Base-by-base conservation (phyloP, 139 green algal species). In the Nannochloris sp. region DNA sequence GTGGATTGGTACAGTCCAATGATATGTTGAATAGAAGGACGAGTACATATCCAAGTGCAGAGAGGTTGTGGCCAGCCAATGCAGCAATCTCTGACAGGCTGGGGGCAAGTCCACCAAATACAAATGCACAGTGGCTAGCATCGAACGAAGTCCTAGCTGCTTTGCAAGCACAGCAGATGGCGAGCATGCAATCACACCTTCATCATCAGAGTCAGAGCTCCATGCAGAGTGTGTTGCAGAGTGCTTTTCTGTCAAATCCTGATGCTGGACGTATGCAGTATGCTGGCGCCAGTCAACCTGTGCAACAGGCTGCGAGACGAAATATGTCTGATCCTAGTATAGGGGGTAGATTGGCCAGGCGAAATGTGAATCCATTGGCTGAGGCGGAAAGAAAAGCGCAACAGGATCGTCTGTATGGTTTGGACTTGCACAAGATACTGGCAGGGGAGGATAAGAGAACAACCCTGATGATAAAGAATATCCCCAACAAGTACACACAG, bases 401-500 rank as follows among this genome's bases (percentile, higher is more conserved):
- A 68, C 79, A 90, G 74, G 85, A 93, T 66, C 82, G 80, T 67
- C 73, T 95, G 64, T 96, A 89, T 68, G 69, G 80, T 12, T 75
- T 97, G 53, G 84, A 96, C 58, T n/a, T 87, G 9, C 80, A 88
- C 26, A 62, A 68, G 11, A 81, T 89, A 9, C 26, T 69, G 49
- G 12, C 17, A 33, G 89, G 87, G 9, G 80, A 93, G 31, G 92
- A 98, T 79, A 77, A 62, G 61, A 87, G 92, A 62, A 98, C 92
- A 2, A 98, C 92, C 56, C 73, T 98, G 8, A 98, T 98, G 92
- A 87, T 98, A 45, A 95, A 94, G 70, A 97, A 98, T 82, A 98
- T 98, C 49, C 92, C 92, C 63, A 98, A 98, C 85, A 98, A 98
- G 84, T 98, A 98, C 84, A 98, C 92, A 0, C 92, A 98, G 76